These are phyloP conservation scores for Corinectria fuckeliana DNA, from an alignment of 2,329 filamentous ascomycete genomes.

Conservation along the genomic window DNA sequence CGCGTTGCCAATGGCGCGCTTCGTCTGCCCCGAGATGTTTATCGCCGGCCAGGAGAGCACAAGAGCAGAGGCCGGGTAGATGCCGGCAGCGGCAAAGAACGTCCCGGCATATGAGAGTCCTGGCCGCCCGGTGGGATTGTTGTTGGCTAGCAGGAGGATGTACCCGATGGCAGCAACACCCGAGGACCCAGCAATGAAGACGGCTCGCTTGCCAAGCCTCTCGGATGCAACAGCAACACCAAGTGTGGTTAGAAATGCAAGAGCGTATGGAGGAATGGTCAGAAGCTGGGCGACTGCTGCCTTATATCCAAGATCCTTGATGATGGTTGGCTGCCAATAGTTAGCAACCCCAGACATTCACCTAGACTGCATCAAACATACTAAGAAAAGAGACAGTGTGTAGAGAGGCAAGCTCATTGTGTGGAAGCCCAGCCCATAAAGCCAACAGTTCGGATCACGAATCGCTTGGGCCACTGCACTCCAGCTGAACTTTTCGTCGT, in stretches of 20 bases:
- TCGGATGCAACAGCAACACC: slow-evolving; percentile 67
- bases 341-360: accelerated
- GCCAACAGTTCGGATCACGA: slow-evolving; percentile 73
- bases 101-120: slow-evolving; percentile 67
- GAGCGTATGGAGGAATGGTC: slow-evolving; percentile 68
- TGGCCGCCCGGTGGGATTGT: slow-evolving; percentile 52
- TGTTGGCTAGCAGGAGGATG: slow-evolving; percentile 62
- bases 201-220: slow-evolving; percentile 59
- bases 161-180: slow-evolving; percentile 67
- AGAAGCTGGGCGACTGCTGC: slow-evolving; percentile 62
- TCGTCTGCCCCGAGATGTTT: slow-evolving; percentile 74
- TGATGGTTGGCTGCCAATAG: slow-evolving; percentile 55
- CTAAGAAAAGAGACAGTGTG: slow-evolving; percentile 61
- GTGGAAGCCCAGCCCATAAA: slow-evolving; percentile 75
- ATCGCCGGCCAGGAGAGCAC: slow-evolving; percentile 74
- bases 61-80: slow-evolving; percentile 69
- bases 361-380: slow-evolving; percentile 38
- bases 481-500: slow-evolving; percentile 74
- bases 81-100: slow-evolving; percentile 69
- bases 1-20: slow-evolving; percentile 70
- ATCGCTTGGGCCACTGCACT: slow-evolving; percentile 66
- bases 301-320: slow-evolving; percentile 59
- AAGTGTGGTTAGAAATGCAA: slow-evolving; percentile 67
- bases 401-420: slow-evolving; percentile 72
- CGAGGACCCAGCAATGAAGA: slow-evolving; percentile 67